Percentiles rank a stretch among this genome's conserved stretches.
Conservation (phyloP, 176 grass and related monocot genomes). For the Areca catechu region DNA sequence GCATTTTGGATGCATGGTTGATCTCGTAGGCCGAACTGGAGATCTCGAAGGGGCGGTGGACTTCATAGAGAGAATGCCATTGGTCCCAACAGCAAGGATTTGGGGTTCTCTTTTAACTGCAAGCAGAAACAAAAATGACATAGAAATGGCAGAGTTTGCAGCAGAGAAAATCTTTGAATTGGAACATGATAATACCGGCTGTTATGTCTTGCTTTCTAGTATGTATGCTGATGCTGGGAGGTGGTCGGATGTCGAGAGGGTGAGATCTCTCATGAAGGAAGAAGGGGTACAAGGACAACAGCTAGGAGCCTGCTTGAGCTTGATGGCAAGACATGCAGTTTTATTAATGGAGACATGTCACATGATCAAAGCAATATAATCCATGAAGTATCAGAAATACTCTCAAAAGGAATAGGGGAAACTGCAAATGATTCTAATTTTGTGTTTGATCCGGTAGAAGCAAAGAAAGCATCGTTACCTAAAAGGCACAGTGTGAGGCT, state of each 20-base stretch:
- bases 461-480: slow-evolving; percentile 23
- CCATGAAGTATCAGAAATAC: slow-evolving; percentile 46
- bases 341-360: slow-evolving; percentile 53
- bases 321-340: slow-evolving; percentile 32
- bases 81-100: slow-evolving; percentile 56
- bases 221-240: slow-evolving; percentile 72
- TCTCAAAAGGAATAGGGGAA: slow-evolving; percentile 57
- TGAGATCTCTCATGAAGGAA: slow-evolving; percentile 56
- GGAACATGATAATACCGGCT: slow-evolving; percentile 84
- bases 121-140: slow-evolving; percentile 73
- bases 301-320: slow-evolving; percentile 56
- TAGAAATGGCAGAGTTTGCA: slow-evolving; percentile 69
- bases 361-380: slow-evolving; percentile 36
- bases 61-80: slow-evolving; percentile 73
- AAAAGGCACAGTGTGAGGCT: slow-evolving; percentile 74
- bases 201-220: slow-evolving; percentile 53
- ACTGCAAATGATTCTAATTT: slow-evolving; percentile 3
- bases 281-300: slow-evolving; percentile 45
- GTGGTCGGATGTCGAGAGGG: slow-evolving; percentile 51
- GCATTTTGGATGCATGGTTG: slow-evolving; percentile 84
- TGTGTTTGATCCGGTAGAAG: slow-evolving; percentile 12
- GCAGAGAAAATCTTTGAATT: slow-evolving; percentile 55
- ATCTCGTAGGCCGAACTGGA: slow-evolving; percentile 60
- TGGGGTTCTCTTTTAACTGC: slow-evolving; percentile 80
- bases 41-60: slow-evolving; percentile 40